Evolutionary conservation across 2,329 filamentous ascomycete genomes (phyloP), one percentile per base, ranked within the genome.

Genomic region (Nothophaeocryptopus gaeumannii): DNA sequence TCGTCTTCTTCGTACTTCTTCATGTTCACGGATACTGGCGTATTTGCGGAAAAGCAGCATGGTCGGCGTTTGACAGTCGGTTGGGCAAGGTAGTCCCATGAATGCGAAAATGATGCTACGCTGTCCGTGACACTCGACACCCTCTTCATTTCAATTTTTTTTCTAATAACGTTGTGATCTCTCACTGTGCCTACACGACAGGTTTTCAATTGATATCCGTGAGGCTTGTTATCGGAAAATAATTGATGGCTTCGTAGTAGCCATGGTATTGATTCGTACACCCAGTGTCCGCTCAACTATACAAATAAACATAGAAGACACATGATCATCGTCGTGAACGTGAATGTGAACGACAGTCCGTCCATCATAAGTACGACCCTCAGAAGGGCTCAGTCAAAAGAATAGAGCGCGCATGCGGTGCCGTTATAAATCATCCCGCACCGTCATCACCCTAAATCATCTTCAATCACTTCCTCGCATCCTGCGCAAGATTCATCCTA

Each of bases 401-500:
- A 26, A 3, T 26, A 3, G 7, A 7, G 20, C 7, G 7, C 7
- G 20, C 20, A 7, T 26, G 34, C 43, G 33, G 43, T 38, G 26
- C 43, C 29, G 43, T 38, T 26, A 26, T 4, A 3, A 26, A 26
- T 26, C 7, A 26, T 26, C 20, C 20, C 20, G 20, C 33, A 39
- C 4, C 33, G n/a, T 35, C 33, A 35, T 9, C 33, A 26, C 7
- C 20, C 20, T 7, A 31, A 20, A 16, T 31, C 31, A 13, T 16
- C 36, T 13, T n/a, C 26, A 32, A 40, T 20, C 38, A 40, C 15
- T 26, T 39, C 34, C 47, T 33, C 31, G 44, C 43, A 40, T 60
- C 52, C 39, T 53, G 52, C 35, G 56, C 51, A 12, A 60, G 14
- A 40, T 67, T 67, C 58, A 61, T 59, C 44, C 63, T 56, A 35